Evolutionary conservation across 495 filamentous ascomycete genomes (phyloP), one percentile per base, ranked within the genome.

Genomic region (Penicillium paradoxum): DNA sequence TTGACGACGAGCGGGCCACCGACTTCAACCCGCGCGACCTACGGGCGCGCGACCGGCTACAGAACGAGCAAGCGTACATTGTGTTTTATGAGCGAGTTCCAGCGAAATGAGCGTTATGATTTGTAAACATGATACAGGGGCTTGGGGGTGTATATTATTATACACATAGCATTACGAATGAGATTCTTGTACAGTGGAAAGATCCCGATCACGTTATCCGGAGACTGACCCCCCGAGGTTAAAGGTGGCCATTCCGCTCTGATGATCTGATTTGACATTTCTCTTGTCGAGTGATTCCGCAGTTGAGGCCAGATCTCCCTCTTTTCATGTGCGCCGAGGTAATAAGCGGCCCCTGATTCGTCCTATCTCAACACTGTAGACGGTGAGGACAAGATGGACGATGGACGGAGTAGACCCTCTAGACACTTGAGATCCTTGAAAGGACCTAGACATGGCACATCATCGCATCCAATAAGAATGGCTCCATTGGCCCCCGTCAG

Each of bases 51-150:
- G 70, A 79, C 30, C 70, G 72, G 43, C 46, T 84, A 52, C 78
- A 83, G 66, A 85, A 81, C 52, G 79, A 81, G 57, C 75, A 84
- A 61, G 83, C 84, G 43, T 87, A 87, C 65, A 80, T 87, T 64
- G 78, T 87, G 53, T 87, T 87, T 67, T 86, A 82, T 61, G 76
- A 76, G 64, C 71, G 78, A 54, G 74, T 76, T 45, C 73, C 73
- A 53, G 75, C 76, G 52, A 78, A 79, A 66, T 79, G 62, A 73
- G 54, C 55, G 55, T 56, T 47, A 36, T 44, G 49, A 22, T 65
- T 42, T n/a, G n/a, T n/a, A n/a, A n/a, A n/a, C n/a, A n/a, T n/a
- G n/a, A n/a, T n/a, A n/a, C n/a, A n/a, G n/a, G n/a, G n/a, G n/a
- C n/a, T 51, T 56, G 43, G 30, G 42, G 22, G 17, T 7, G 29